These are phyloP conservation scores for Dendrobium officinale DNA, from an alignment of 106 monocot species.

Conservation along the genomic window DNA sequence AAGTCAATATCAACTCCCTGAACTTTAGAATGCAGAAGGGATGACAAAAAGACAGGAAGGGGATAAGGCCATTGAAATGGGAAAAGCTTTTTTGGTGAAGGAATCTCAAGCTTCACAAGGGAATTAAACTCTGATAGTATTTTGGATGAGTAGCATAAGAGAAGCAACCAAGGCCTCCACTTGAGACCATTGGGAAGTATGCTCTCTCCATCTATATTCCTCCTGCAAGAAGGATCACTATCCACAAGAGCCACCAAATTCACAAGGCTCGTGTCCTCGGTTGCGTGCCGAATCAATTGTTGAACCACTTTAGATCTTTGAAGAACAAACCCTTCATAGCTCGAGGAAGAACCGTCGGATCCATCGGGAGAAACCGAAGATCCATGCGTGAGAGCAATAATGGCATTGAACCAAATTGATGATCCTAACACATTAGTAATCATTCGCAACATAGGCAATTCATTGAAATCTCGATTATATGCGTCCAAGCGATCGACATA, in stretches of 20 bases:
- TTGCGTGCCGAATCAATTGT: slow-evolving; percentile 45
- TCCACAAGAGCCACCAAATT: slow-evolving; percentile 76
- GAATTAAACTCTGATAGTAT: slow-evolving; percentile 66
- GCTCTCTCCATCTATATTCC: slow-evolving; percentile 52
- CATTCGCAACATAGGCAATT: slow-evolving; percentile 58
- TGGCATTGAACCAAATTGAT: slow-evolving; percentile 73
- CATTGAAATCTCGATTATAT: slow-evolving; percentile 71
- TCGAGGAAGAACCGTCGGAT: slow-evolving; percentile 43
- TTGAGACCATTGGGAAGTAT: slow-evolving; percentile 64
- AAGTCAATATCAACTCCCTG: slow-evolving; percentile 55
- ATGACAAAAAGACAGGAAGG: slow-evolving; percentile 34
- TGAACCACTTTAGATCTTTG: slow-evolving; percentile 65
- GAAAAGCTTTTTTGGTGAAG: slow-evolving; percentile 38
- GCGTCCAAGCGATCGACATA: slow-evolving; percentile 83
- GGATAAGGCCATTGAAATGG: slow-evolving; percentile 45
- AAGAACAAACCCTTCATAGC: slow-evolving; percentile 47
- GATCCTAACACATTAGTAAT: slow-evolving; percentile 52
- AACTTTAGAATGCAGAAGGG: slow-evolving; percentile 47
- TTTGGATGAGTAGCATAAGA: slow-evolving; percentile 79
- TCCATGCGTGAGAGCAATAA: slow-evolving; percentile 70
- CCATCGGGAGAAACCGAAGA: slow-evolving; percentile 67
- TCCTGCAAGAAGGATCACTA: slow-evolving; percentile 58
- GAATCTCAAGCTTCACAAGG: slow-evolving; percentile 39
- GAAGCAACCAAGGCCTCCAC: slow-evolving; percentile 70
- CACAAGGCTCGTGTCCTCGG: slow-evolving; percentile 44